Conservation (phyloP, 192 early-diverging fungal species). For the Anaeromyces robustus region DNA sequence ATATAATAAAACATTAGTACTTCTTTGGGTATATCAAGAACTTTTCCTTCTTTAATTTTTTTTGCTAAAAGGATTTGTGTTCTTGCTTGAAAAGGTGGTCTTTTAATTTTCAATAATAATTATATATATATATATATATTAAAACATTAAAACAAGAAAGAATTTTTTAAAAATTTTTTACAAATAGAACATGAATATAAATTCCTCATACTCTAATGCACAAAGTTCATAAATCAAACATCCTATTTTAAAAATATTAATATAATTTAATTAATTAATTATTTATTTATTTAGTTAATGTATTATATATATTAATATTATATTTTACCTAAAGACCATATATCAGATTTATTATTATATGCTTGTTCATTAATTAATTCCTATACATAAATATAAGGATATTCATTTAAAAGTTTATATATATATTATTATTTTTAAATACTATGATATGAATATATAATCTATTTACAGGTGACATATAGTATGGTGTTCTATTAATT, state of each 20-base stretch:
- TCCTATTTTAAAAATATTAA: not conserved
- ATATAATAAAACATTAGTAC: not conserved
- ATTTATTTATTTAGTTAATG: no score
- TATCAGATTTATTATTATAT: conserved; percentile 57
- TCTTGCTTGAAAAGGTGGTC: conserved; percentile 55
- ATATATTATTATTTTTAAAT: conserved; percentile 1
- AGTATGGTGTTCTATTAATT: conserved; percentile 37
- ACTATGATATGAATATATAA: no score
- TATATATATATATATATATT: no score
- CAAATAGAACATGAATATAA: no score
- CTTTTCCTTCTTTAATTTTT: conserved; percentile 39
- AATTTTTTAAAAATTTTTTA: no score
- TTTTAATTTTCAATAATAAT: conserved; percentile 5
- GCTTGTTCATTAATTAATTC: conserved; percentile 48
- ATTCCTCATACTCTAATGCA: conserved; percentile 49
- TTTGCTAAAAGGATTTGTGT: conserved; percentile 32
- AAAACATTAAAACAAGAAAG: no score
- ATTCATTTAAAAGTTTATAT: not conserved
- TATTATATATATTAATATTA: not conserved
- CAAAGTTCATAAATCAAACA: conserved; percentile 62
- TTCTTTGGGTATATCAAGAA: conserved; percentile 27
- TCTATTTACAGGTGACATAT: conserved; percentile 71
- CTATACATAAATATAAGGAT: conserved; percentile 9
- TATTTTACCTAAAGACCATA: conserved; percentile 58
- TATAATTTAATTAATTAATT: no score